These are phyloP conservation scores for Silybum marianum DNA, from an alignment of 129 eudicot genomes.

Conservation along the genomic window DNA sequence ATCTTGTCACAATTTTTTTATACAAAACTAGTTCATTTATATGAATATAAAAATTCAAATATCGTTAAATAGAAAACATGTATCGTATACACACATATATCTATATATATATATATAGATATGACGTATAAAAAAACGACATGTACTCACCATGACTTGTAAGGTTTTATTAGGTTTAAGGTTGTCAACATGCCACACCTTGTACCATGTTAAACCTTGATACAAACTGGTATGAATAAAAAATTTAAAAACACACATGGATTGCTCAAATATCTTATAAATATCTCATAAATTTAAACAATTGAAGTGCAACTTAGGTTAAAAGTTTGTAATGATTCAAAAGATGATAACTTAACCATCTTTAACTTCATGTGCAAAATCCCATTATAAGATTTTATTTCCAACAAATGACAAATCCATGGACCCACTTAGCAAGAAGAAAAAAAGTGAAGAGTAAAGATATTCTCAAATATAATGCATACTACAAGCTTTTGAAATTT, in stretches of 20 bases:
- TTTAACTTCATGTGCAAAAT: conserved; percentile 34
- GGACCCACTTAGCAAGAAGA: conserved; percentile 6
- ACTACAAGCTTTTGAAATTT: conserved; percentile 8
- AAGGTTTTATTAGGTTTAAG: no score
- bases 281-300: not conserved
- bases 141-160: no score
- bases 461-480: conserved; percentile 6
- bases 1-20: no score
- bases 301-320: conserved; percentile 22
- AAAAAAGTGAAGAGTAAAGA: conserved; percentile 9
- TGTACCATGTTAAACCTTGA: no score
- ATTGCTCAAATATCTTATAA: conserved; percentile 2
- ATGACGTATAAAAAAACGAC: no score
- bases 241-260: not conserved
- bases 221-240: not conserved
- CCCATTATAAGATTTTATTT: conserved; percentile 26
- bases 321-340: conserved; percentile 28
- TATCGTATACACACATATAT: no score
- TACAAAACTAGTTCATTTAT: no score
- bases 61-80: no score
- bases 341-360: conserved; percentile 11
- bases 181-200: no score
- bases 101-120: no score
- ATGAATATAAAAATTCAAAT: no score
- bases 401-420: conserved; percentile 17